Conservation (phyloP, 345 rosid genomes). For the Carallia brachiata region DNA sequence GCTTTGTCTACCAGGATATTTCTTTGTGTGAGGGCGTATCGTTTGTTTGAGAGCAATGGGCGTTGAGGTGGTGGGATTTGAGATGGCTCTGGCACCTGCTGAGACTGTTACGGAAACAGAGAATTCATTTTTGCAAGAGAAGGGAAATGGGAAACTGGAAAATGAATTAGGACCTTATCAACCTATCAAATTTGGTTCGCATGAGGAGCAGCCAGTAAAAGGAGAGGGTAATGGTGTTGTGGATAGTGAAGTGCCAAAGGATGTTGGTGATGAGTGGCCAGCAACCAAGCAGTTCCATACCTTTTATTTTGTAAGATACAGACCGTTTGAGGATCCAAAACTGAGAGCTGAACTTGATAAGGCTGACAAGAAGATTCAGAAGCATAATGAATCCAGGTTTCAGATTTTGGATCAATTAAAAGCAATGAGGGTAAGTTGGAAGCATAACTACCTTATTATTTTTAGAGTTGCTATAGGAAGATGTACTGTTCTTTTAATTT, state of each 20-base stretch:
- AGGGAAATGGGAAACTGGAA: constrained; percentile 55
- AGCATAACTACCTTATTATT: not conserved
- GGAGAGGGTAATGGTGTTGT: constrained; percentile 42
- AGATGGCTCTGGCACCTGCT: constrained; percentile 55
- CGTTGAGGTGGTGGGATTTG: constrained; percentile 74
- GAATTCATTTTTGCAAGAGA: constrained; percentile 28
- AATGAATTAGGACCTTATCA: constrained; percentile 35
- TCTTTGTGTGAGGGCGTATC: constrained; percentile 13
- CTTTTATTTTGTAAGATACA: constrained; percentile 59
- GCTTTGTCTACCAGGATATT: not conserved
- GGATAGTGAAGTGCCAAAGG: constrained; percentile 47
- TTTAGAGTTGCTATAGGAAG: too few relatives aligned
- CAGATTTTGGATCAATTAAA: constrained; percentile 43
- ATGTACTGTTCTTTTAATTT: not conserved
- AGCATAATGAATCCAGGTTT: constrained; percentile 41
- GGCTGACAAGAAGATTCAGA: constrained; percentile 59
- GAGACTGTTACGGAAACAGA: constrained; percentile 43
- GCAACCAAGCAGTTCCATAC: constrained; percentile 53
- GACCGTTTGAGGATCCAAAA: constrained; percentile 57
- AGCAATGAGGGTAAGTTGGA: constrained; percentile 57
- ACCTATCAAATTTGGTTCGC: constrained; percentile 55
- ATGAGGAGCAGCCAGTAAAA: constrained; percentile 43
- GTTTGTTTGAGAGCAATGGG: constrained; percentile 50
- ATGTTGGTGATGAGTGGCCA: constrained; percentile 87
- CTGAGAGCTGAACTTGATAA: constrained; percentile 59